These are phyloP conservation scores for Penicillium malachiteum DNA, from an alignment of 495 filamentous ascomycete genomes.

Conservation along the genomic window DNA sequence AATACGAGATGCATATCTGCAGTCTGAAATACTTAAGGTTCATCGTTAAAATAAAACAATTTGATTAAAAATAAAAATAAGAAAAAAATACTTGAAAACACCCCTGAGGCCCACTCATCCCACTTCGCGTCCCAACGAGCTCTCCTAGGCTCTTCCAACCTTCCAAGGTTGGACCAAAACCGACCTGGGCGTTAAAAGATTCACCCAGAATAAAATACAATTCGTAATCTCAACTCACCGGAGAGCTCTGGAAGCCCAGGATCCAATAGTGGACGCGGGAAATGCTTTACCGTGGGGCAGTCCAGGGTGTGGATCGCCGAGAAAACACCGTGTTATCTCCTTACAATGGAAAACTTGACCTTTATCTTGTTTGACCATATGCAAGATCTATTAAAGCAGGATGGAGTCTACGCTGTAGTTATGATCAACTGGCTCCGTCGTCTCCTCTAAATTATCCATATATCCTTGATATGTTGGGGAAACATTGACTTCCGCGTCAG, in stretches of 20 bases:
- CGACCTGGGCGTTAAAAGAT: not conserved
- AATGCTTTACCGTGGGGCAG: constrained; percentile 1
- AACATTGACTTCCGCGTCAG: no score
- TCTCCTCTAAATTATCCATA: no score
- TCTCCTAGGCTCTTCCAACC: not conserved
- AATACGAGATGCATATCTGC: not conserved
- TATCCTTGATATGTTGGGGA: no score
- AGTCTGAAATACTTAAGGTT: not conserved
- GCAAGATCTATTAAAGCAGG: no score
- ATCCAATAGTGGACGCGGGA: not conserved
- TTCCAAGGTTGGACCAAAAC: not conserved
- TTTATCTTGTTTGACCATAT: no score
- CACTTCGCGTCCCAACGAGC: constrained; percentile 18
- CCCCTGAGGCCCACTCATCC: constrained; percentile 8
- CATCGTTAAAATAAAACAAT: not conserved
- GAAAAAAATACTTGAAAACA: not conserved
- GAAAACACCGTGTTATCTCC: constrained; percentile 25
- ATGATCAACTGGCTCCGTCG: no score
- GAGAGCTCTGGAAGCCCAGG: not conserved
- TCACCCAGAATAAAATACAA: not conserved
- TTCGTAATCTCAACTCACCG: not conserved
- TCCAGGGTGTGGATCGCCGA: constrained; percentile 9
- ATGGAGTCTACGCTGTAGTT: no score
- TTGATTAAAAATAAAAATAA: not conserved
- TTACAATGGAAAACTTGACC: not conserved